These are phyloP conservation scores for Raddia distichophylla DNA, from an alignment of 176 grass and related monocot species.

Conservation along the genomic window DNA sequence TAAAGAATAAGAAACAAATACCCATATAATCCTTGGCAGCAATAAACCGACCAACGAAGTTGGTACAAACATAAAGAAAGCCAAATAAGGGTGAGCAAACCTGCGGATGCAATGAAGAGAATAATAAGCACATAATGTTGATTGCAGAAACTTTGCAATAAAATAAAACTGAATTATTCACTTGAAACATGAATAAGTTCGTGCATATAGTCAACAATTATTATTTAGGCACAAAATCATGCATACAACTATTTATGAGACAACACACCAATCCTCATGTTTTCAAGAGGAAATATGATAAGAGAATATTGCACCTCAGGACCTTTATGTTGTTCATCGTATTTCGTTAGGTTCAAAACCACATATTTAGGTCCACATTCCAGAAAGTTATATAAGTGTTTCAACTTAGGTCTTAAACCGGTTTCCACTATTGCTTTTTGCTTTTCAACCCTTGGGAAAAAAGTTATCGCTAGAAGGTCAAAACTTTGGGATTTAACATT, in stretches of 20 bases:
- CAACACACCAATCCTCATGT: conserved; percentile 1
- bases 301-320: no score
- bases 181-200: conserved; percentile 25
- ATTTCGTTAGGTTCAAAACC: no score
- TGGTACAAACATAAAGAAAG: conserved; percentile 94
- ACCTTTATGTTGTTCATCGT: no score
- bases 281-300: conserved; percentile 6
- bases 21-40: conserved; percentile 77
- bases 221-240: conserved; percentile 17
- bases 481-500: no score
- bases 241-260: neutral
- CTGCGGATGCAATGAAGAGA: conserved; percentile 45
- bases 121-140: conserved; percentile 28
- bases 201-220: conserved; percentile 6
- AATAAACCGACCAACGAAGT: conserved; percentile 75
- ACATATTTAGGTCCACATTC: no score
- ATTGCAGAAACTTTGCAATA: conserved; percentile 29
- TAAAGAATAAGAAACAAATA: conserved; percentile 49
- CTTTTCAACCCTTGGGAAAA: no score
- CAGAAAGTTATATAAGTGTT: no score
- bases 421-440: no score
- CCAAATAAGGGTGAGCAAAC: conserved; percentile 95
- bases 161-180: conserved; percentile 10
- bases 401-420: no score
- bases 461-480: no score